Percentiles rank a stretch among this genome's conserved stretches.
phyloP scores from a whole-genome alignment of 2,329 filamentous ascomycete species.

The Fusarium sp. region DNA sequence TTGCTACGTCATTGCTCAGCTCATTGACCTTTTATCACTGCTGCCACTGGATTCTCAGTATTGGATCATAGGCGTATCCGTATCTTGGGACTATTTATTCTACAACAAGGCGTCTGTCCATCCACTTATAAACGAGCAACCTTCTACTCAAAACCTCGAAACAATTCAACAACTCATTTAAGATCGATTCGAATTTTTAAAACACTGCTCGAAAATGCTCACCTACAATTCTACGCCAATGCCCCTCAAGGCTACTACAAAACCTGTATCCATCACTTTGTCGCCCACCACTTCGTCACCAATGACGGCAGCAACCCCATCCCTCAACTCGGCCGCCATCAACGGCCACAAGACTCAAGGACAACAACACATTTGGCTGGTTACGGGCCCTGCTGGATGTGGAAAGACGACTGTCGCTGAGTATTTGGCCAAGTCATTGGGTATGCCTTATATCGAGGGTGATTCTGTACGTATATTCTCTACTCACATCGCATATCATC shows the following conservation, averaged over 20 bases:
- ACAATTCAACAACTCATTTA: neutral
- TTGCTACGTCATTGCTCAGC: slow-evolving; percentile 22
- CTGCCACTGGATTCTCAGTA: slow-evolving; percentile 1
- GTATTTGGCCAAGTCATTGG: slow-evolving; percentile 70
- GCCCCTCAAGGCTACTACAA: slow-evolving; percentile 57
- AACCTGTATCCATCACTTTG: slow-evolving; percentile 44
- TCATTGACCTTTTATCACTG: slow-evolving; percentile 25
- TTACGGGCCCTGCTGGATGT: slow-evolving; percentile 82
- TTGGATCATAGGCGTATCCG: neutral
- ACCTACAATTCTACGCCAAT: slow-evolving; percentile 62
- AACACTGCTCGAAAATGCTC: slow-evolving; percentile 56
- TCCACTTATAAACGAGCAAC: neutral
- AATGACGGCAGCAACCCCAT: slow-evolving; percentile 39
- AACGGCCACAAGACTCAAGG: slow-evolving; percentile 48
- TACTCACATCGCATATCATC: slow-evolving; percentile 3
- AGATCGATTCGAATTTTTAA: slow-evolving; percentile 10
- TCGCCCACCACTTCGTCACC: slow-evolving; percentile 38
- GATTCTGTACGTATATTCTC: slow-evolving; percentile 71
- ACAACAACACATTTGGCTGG: slow-evolving; percentile 80
- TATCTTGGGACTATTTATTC: neutral
- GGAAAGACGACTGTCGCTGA: slow-evolving; percentile 82
- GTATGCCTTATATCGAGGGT: slow-evolving; percentile 79
- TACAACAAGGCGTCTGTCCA: neutral
- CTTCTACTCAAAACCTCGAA: neutral
- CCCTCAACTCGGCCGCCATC: slow-evolving; percentile 48